A percentile compares a stretch with the other conserved stretches of the same genome.
Evolutionary conservation across 2,329 filamentous ascomycete genomes (phyloP).

Genomic region (Blastomyces gilchristii): DNA sequence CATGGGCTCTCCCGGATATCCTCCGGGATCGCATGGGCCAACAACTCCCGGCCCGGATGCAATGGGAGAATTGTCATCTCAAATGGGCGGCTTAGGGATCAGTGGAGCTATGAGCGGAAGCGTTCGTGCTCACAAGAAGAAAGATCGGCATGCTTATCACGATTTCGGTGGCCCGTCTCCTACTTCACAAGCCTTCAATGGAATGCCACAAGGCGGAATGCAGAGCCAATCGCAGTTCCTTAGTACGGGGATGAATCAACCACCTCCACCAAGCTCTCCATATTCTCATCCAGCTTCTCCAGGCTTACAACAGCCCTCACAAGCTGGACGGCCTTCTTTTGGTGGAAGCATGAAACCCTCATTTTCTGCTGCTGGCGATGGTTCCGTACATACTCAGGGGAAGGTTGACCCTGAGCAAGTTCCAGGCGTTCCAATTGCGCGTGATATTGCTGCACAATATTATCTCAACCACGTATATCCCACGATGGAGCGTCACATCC

Average conservation of each 20-base stretch:
- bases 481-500: conserved; percentile 87
- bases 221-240: conserved; percentile 45
- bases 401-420: conserved; percentile 85
- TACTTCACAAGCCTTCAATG: conserved; percentile 59
- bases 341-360: conserved; percentile 26
- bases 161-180: conserved; percentile 63
- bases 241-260: conserved; percentile 43
- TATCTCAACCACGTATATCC: conserved; percentile 84
- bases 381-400: conserved; percentile 55
- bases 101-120: conserved; percentile 39
- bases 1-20: conserved; percentile 11
- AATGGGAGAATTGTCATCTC: conserved; percentile 42
- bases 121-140: conserved; percentile 59
- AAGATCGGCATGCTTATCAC: conserved; percentile 89
- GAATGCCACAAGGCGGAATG: conserved; percentile 50
- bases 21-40: conserved; percentile 1
- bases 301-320: conserved; percentile 30
- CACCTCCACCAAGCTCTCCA: conserved; percentile 23
- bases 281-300: conserved; percentile 22
- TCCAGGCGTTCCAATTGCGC: conserved; percentile 75
- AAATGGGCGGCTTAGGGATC: conserved; percentile 69
- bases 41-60: conserved; percentile 19
- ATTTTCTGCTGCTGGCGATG: conserved; percentile 37
- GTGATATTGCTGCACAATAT: conserved; percentile 71
- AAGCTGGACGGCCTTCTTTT: conserved; percentile 27